phyloP scores from a whole-genome alignment of 73 alveolate genomes.

The Paramecium bursaria region DNA sequence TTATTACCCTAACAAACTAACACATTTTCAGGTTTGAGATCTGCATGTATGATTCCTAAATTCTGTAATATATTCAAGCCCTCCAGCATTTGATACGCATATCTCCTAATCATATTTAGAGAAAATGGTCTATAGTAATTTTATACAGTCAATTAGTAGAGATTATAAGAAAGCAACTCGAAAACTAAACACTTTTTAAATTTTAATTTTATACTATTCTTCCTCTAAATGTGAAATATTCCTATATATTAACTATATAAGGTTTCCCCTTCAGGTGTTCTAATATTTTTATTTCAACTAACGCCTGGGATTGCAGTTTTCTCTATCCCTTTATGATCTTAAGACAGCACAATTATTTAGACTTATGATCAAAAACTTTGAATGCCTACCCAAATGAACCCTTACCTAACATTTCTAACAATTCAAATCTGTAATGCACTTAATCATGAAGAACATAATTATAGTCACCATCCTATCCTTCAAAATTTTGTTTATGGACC shows the following conservation, averaged over 20 bases:
- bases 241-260: slow-evolving; percentile 78
- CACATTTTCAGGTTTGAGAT: slow-evolving; percentile 94
- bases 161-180: slow-evolving; percentile 81
- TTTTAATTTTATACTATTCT: too few species aligned
- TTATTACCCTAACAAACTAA: slow-evolving; percentile 78
- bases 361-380: slow-evolving; percentile 3
- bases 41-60: slow-evolving; percentile 89
- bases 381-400: slow-evolving; percentile 41
- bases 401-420: slow-evolving; percentile 16
- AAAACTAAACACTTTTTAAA: slow-evolving; percentile 82
- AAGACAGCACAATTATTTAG: not conserved
- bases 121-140: slow-evolving; percentile 82
- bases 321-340: not conserved
- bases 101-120: slow-evolving; percentile 80
- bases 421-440: slow-evolving; percentile 22
- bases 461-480: too few species aligned
- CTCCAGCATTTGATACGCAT: slow-evolving; percentile 85
- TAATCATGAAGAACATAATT: slow-evolving; percentile 2
- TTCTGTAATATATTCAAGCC: slow-evolving; percentile 77
- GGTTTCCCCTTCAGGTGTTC: too few species aligned
- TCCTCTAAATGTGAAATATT: slow-evolving; percentile 75
- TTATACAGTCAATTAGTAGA: slow-evolving; percentile 83
- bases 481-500: too few species aligned
- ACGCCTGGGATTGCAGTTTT: not conserved
- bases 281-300: slow-evolving; percentile 36